These are phyloP conservation scores for Penicillium canariense DNA, from an alignment of 495 filamentous ascomycete genomes.

Conservation along the genomic window DNA sequence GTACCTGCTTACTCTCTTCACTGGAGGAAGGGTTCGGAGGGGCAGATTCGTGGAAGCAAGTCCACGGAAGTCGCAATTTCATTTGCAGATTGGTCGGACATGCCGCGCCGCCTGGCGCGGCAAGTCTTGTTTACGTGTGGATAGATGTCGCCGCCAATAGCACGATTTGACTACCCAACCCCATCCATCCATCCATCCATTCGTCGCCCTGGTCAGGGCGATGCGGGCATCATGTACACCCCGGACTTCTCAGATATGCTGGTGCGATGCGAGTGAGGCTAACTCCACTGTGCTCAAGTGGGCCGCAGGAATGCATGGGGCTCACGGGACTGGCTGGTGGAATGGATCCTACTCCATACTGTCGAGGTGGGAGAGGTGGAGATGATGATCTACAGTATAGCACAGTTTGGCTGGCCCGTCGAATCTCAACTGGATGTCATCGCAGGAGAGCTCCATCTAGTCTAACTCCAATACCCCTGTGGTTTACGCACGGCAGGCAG, in stretches of 20 bases:
- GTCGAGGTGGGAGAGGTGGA: not conserved
- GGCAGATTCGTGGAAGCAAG: not conserved
- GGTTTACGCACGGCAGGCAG: not conserved
- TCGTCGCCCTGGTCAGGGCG: not conserved
- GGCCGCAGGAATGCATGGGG: not conserved
- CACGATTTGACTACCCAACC: not conserved
- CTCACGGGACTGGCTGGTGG: conserved; percentile 13
- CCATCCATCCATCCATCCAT: not conserved
- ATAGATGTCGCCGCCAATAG: not conserved
- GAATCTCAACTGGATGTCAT: not conserved
- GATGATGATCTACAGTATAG: not conserved
- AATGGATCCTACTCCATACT: not conserved
- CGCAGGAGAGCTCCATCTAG: not conserved
- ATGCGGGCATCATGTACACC: no score
- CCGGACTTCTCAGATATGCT: not conserved
- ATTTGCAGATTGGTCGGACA: no score
- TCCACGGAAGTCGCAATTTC: not conserved
- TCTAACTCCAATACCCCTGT: not conserved
- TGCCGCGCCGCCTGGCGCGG: not conserved
- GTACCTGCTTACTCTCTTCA: no score
- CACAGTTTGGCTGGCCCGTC: not conserved
- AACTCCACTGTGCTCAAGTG: conserved; percentile 2
- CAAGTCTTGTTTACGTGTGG: not conserved
- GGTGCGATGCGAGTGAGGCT: conserved; percentile 4
- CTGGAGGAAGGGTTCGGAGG: no score